phyloP scores from a whole-genome alignment of 1,139 yeast species.

The Zygoascus meyerae region DNA sequence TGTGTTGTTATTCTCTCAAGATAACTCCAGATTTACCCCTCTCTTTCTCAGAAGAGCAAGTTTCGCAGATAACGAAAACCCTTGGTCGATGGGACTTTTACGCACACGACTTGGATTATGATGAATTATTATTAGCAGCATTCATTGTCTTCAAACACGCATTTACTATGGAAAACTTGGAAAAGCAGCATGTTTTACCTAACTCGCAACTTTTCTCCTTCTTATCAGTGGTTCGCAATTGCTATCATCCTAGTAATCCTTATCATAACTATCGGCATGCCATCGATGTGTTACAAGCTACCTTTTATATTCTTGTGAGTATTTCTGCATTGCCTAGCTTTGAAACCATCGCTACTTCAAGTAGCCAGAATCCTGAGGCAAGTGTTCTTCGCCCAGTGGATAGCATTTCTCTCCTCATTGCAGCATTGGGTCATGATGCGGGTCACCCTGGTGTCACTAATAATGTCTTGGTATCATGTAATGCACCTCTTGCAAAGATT shows the following conservation, averaged over 20 bases:
- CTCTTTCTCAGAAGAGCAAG: neutral
- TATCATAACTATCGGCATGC: constrained; percentile 96
- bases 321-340: constrained; percentile 38
- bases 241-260: constrained; percentile 77
- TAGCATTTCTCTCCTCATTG: constrained; percentile 56
- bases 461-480: constrained; percentile 54
- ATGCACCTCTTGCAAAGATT: constrained; percentile 60
- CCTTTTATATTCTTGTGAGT: constrained; percentile 55
- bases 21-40: constrained; percentile 4
- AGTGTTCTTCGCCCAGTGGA: constrained; percentile 38
- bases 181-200: constrained; percentile 28
- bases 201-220: constrained; percentile 51
- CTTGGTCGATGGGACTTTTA: constrained; percentile 44
- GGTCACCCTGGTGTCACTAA: constrained; percentile 96
- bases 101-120: constrained; percentile 61
- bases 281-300: constrained; percentile 89
- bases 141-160: constrained; percentile 50
- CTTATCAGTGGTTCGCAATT: constrained; percentile 60
- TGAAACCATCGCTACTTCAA: neutral
- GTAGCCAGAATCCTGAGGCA: neutral
- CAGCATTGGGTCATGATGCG: constrained; percentile 92
- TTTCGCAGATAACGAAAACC: constrained; percentile 1
- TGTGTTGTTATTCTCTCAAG: constrained; percentile 3
- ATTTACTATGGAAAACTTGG: constrained; percentile 34
- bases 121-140: constrained; percentile 62